Evolutionary conservation across 345 rosid species (phyloP).

Genomic region (Salix udensis): DNA sequence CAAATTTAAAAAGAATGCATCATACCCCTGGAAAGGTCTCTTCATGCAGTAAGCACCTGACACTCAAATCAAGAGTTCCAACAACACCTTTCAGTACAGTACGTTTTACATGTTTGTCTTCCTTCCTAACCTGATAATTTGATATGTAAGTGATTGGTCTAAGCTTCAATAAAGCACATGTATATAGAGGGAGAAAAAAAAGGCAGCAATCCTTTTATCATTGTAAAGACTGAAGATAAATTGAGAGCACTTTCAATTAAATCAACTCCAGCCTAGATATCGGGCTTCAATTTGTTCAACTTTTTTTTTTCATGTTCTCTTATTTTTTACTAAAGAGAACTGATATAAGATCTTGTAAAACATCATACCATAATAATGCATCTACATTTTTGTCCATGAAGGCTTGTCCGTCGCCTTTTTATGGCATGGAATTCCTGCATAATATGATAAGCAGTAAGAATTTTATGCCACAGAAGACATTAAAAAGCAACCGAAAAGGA

Average conservation of each 20-base stretch:
- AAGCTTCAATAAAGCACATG: neutral
- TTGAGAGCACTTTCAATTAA: neutral
- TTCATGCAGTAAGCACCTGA: conserved; percentile 56
- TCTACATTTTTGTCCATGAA: conserved; percentile 43
- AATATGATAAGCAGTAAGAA: conserved; percentile 9
- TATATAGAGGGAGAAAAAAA: neutral
- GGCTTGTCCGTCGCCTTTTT: conserved; percentile 49
- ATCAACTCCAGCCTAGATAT: neutral
- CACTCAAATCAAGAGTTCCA: conserved; percentile 82
- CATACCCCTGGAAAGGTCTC: conserved; percentile 87
- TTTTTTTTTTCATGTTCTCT: neutral
- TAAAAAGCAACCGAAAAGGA: neutral
- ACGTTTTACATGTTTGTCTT: conserved; percentile 49
- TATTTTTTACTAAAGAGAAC: neutral
- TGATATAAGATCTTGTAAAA: neutral
- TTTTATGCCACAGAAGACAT: neutral
- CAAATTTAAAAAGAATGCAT: conserved; percentile 4
- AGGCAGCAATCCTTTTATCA: conserved; percentile 1
- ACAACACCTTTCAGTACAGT: conserved; percentile 73
- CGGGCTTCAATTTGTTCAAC: neutral
- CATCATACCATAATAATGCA: conserved; percentile 66
- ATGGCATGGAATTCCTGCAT: conserved; percentile 77
- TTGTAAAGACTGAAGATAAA: neutral
- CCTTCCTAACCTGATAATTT: conserved; percentile 59
- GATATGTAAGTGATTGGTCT: conserved; percentile 1